Conservation (phyloP, 768 basidiomycete genomes). For the Xanthoconium stramineum region DNA sequence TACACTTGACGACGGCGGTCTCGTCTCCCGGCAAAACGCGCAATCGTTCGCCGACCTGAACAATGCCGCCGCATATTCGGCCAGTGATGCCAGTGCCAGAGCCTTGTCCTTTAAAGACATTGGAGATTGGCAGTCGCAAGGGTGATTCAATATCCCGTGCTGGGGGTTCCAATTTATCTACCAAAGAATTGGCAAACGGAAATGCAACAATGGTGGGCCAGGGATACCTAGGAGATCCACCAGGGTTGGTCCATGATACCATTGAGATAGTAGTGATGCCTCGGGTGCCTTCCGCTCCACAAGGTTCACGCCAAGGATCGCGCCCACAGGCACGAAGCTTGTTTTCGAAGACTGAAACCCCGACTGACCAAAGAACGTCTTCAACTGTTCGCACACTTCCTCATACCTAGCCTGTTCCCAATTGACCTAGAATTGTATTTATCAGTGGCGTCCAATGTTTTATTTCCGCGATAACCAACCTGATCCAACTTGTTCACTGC, state of each 20-base stretch:
- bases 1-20: constrained; percentile 72
- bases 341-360: constrained; percentile 82
- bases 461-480: constrained; percentile 40
- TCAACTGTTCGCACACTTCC: constrained; percentile 71
- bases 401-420: constrained; percentile 85
- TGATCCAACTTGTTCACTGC: constrained; percentile 95
- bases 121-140: constrained; percentile 85
- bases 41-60: constrained; percentile 89
- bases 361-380: constrained; percentile 80
- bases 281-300: constrained; percentile 47
- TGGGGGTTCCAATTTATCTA: constrained; percentile 83
- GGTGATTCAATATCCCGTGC: constrained; percentile 71
- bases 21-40: constrained; percentile 92
- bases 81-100: constrained; percentile 79
- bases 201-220: neutral
- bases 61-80: constrained; percentile 78
- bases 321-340: constrained; percentile 84
- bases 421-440: constrained; percentile 55
- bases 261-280: constrained; percentile 48
- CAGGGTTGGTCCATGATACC: constrained; percentile 87
- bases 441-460: neutral
- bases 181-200: neutral
- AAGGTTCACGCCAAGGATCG: constrained; percentile 87
- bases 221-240: constrained; percentile 74
- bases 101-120: constrained; percentile 89